phyloP scores from a whole-genome alignment of 2,329 filamentous ascomycete genomes.

The Colletotrichum tamarilloi region DNA sequence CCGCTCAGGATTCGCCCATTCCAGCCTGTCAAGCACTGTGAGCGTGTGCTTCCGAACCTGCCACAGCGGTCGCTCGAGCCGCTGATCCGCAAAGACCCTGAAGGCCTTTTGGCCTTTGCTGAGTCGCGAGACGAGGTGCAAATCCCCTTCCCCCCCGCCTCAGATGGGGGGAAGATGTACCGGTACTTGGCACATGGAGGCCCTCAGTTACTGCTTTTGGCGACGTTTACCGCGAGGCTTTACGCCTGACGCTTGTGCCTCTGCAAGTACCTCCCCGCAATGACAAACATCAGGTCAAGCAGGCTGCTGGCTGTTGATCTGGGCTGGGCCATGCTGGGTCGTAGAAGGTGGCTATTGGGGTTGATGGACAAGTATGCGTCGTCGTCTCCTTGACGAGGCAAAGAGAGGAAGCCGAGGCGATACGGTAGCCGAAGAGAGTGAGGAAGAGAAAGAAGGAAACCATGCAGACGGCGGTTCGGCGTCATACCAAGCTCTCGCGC shows the following conservation, averaged over 20 bases:
- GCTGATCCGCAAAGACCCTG: conserved; percentile 35
- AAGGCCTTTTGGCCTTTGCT: conserved; percentile 2
- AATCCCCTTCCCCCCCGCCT: conserved; percentile 9
- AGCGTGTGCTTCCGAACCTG: conserved; percentile 12
- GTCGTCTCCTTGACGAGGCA: neutral
- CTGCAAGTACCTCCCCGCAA: conserved; percentile 13
- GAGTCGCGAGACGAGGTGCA: conserved; percentile 26
- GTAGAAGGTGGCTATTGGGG: neutral
- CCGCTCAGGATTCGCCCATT: conserved; percentile 11
- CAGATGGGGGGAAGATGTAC: conserved; percentile 14
- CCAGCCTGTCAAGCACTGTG: conserved; percentile 1
- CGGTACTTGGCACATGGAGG: conserved; percentile 22
- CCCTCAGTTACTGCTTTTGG: conserved; percentile 19
- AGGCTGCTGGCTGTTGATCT: neutral
- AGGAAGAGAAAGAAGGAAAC: neutral
- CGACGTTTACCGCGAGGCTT: conserved; percentile 26
- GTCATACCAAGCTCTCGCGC: conserved; percentile 24
- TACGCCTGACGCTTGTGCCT: conserved; percentile 9
- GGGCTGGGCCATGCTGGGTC: neutral
- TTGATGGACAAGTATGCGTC: neutral
- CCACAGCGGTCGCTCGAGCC: conserved; percentile 36
- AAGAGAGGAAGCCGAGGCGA: neutral
- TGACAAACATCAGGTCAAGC: conserved; percentile 1
- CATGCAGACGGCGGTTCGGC: conserved; percentile 19
- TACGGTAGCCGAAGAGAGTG: neutral